Percentiles rank a stretch among this genome's conserved stretches.
Evolutionary conservation across 2,329 filamentous ascomycete species (phyloP).

Genomic region (Sordariomycetes sp.): DNA sequence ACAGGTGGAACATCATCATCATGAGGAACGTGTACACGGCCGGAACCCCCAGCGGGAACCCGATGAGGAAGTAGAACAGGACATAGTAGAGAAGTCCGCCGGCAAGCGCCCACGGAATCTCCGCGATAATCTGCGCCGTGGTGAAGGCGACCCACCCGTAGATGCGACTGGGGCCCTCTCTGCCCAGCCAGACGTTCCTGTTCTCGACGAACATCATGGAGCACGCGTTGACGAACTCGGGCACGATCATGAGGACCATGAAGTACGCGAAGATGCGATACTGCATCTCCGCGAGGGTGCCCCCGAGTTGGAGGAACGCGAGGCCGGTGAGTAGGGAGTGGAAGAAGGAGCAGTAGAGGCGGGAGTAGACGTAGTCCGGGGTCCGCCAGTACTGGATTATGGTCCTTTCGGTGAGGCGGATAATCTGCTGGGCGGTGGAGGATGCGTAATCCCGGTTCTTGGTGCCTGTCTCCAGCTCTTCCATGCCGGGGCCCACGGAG

Average conservation of each 20-base stretch:
- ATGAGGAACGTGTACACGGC: constrained; percentile 72
- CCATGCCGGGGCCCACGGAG: not conserved
- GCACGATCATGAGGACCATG: not conserved
- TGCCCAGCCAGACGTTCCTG: constrained; percentile 50
- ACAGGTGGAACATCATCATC: constrained; percentile 67
- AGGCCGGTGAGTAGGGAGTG: constrained; percentile 72
- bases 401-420: constrained; percentile 56
- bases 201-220: constrained; percentile 72
- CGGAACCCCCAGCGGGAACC: constrained; percentile 53
- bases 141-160: constrained; percentile 71
- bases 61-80: constrained; percentile 68
- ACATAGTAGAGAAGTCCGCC: constrained; percentile 58
- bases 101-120: constrained; percentile 61
- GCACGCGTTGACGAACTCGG: constrained; percentile 48
- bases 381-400: constrained; percentile 69
- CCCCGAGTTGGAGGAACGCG: constrained; percentile 62
- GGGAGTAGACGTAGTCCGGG: constrained; percentile 59
- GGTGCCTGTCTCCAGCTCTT: not conserved
- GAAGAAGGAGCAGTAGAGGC: constrained; percentile 31
- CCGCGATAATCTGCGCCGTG: constrained; percentile 61
- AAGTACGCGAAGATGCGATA: not conserved
- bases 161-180: constrained; percentile 63
- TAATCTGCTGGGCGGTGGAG: constrained; percentile 35
- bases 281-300: constrained; percentile 18
- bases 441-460: not conserved